These are phyloP conservation scores for Podosphaera fusca DNA, from an alignment of 2,329 filamentous ascomycete species.

Conservation along the genomic window DNA sequence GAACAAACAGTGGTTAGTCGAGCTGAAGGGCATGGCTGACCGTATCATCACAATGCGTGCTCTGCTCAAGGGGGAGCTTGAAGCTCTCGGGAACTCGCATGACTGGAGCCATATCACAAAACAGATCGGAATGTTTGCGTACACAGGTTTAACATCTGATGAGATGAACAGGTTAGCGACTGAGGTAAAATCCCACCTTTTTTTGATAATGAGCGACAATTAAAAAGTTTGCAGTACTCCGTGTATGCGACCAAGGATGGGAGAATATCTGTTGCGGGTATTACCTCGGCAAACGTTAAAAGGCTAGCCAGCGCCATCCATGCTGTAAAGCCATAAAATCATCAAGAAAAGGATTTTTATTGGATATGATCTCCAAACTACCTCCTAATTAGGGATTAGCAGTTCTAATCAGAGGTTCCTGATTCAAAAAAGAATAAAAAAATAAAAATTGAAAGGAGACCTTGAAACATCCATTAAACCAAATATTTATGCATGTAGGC, in stretches of 20 bases:
- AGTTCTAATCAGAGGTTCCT: no score
- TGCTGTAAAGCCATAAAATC: conserved; percentile 38
- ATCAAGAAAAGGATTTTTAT: background rate
- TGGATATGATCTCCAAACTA: background rate
- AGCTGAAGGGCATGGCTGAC: conserved; percentile 97
- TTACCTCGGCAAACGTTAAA: conserved; percentile 57
- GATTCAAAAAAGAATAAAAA: background rate
- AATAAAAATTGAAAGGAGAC: no score
- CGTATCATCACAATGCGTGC: conserved; percentile 97
- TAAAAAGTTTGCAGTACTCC: conserved; percentile 35
- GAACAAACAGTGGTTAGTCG: conserved; percentile 82
- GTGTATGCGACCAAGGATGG: conserved; percentile 93
- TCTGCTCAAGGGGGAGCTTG: conserved; percentile 80
- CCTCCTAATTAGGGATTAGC: background rate
- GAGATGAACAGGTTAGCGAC: conserved; percentile 83
- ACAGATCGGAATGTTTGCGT: conserved; percentile 99
- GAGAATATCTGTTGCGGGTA: conserved; percentile 66
- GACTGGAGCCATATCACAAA: conserved; percentile 98
- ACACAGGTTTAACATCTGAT: conserved; percentile 74
- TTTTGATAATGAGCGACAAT: conserved; percentile 9
- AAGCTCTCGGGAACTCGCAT: conserved; percentile 84
- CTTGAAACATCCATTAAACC: no score
- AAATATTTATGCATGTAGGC: no score
- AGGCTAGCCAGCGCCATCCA: conserved; percentile 65
- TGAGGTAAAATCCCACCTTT: conserved; percentile 31